Conservation (phyloP, 164 flowering plant species). For the Vitis amurensis region DNA sequence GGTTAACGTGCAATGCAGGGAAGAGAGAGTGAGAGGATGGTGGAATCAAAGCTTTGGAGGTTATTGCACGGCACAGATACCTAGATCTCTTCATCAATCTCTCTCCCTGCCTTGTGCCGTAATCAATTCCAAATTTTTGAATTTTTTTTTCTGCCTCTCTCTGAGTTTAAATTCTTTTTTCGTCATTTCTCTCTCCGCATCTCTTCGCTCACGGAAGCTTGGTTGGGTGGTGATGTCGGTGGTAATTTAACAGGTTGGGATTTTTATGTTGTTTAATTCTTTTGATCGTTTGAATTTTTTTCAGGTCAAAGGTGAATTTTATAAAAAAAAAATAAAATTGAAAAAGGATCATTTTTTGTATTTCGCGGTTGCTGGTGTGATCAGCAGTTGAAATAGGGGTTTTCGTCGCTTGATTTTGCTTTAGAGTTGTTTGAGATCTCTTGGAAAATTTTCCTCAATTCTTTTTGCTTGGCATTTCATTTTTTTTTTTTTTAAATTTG, state of each 20-base stretch:
- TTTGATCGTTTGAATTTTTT: conserved; percentile 15
- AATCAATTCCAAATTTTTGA: conserved; percentile 52
- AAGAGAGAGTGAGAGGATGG: conserved; percentile 26
- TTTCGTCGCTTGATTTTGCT: background rate
- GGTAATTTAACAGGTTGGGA: too few relatives aligned
- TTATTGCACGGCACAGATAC: conserved; percentile 80
- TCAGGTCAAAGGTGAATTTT: background rate
- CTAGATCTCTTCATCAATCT: conserved; percentile 51
- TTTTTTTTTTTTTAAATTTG: background rate
- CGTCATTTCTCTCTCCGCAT: background rate
- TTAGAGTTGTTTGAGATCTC: background rate
- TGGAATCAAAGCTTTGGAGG: conserved; percentile 52
- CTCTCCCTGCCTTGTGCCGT: conserved; percentile 69
- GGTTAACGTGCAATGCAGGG: conserved; percentile 80
- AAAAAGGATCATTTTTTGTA: background rate
- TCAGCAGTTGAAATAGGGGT: background rate
- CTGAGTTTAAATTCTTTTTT: background rate
- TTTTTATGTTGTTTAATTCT: background rate
- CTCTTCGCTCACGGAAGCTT: background rate
- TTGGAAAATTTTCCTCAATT: background rate
- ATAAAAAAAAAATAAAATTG: too few relatives aligned
- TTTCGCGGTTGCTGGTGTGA: background rate
- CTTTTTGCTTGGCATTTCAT: too few relatives aligned
- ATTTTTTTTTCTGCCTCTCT: conserved; percentile 2
- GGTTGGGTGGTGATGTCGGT: background rate